Conservation (phyloP, 371 early-diverging fungal species). For the Mucor racemosus region DNA sequence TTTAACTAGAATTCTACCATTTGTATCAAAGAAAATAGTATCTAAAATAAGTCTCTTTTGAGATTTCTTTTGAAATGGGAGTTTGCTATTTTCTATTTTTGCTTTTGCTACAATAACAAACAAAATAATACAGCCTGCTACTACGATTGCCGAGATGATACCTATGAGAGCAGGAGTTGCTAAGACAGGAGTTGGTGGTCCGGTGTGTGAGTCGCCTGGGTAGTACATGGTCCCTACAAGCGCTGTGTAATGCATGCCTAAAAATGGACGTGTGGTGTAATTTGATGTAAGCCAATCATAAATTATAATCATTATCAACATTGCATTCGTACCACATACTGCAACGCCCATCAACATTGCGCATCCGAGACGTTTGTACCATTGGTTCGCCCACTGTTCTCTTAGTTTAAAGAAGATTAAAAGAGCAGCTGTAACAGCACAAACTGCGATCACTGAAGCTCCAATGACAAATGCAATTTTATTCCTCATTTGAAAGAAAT, state of each 20-base stretch:
- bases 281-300: background rate
- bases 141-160: constrained; percentile 44
- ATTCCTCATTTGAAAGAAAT: constrained; percentile 39
- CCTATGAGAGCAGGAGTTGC: constrained; percentile 40
- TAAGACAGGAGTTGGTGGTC: constrained; percentile 36
- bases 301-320: background rate
- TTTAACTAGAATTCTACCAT: constrained; percentile 47
- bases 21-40: constrained; percentile 41
- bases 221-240: constrained; percentile 49
- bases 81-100: constrained; percentile 7
- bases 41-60: constrained; percentile 35
- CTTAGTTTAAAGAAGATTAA: constrained; percentile 54
- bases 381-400: constrained; percentile 50
- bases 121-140: constrained; percentile 35
- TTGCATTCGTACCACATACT: constrained; percentile 43
- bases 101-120: constrained; percentile 26
- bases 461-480: constrained; percentile 37
- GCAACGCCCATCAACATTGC: constrained; percentile 52
- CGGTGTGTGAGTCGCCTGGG: constrained; percentile 7
- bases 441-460: constrained; percentile 45
- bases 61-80: constrained; percentile 4
- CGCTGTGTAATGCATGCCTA: constrained; percentile 56
- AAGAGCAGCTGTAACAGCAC: constrained; percentile 42
- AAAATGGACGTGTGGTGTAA: background rate
- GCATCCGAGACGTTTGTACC: constrained; percentile 55